A percentile compares a stretch with the other conserved stretches of the same genome.
Conservation (phyloP, 2,329 filamentous ascomycete genomes). For the Atkinsonella texensis region DNA sequence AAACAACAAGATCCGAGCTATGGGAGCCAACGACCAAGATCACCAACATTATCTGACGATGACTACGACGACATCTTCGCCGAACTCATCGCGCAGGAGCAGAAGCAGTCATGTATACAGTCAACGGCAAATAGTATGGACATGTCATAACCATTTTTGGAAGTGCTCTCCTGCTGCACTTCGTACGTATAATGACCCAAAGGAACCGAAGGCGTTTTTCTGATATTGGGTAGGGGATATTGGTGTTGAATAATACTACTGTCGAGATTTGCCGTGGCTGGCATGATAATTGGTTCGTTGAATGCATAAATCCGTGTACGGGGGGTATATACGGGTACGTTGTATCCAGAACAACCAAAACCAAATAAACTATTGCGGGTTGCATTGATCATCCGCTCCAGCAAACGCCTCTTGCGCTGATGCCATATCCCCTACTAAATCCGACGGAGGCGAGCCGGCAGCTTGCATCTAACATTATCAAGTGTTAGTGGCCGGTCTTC, state of each 20-base stretch:
- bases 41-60: constrained; percentile 36
- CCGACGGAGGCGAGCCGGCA: constrained; percentile 76
- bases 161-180: background rate
- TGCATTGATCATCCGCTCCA: constrained; percentile 48
- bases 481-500: background rate
- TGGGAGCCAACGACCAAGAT: constrained; percentile 17
- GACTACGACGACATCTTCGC: constrained; percentile 52
- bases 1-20: constrained; percentile 13
- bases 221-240: background rate
- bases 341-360: constrained; percentile 10
- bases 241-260: background rate
- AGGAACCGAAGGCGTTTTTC: constrained; percentile 8
- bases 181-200: background rate
- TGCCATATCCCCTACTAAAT: constrained; percentile 82
- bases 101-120: constrained; percentile 7
- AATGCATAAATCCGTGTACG: constrained; percentile 5
- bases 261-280: background rate
- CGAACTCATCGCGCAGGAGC: constrained; percentile 23
- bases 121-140: constrained; percentile 32
- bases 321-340: constrained; percentile 15
- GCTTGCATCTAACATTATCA: constrained; percentile 71
- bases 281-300: constrained; percentile 1
- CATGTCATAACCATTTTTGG: constrained; percentile 16
- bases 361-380: constrained; percentile 38
- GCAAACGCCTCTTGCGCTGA: constrained; percentile 63